phyloP scores from a whole-genome alignment of 2,329 filamentous ascomycete species.

The Ascocoryne sarcoides region DNA sequence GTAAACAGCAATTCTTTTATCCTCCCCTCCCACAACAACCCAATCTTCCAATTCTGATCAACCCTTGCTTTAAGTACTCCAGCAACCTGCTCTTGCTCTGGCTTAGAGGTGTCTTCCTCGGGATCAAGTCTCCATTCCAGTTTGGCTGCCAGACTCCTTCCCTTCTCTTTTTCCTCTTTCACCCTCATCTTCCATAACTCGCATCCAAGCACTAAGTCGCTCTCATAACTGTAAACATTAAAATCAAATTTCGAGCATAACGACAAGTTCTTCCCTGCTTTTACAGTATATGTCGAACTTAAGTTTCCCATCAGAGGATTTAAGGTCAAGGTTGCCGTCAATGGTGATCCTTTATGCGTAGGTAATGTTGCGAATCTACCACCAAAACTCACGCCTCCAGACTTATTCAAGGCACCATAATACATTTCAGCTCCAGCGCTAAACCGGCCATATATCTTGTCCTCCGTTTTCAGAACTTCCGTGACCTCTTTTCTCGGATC shows the following conservation, averaged over 20 bases:
- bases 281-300: constrained; percentile 83
- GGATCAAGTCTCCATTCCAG: constrained; percentile 42
- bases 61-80: constrained; percentile 86
- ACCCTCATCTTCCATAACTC: constrained; percentile 73
- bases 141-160: constrained; percentile 45
- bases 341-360: constrained; percentile 71
- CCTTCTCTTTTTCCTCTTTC: constrained; percentile 21
- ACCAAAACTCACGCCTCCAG: constrained; percentile 82
- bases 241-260: constrained; percentile 91
- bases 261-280: constrained; percentile 72
- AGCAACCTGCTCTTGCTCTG: constrained; percentile 57
- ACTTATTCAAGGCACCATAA: constrained; percentile 91
- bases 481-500: constrained; percentile 19
- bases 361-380: constrained; percentile 83
- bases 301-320: constrained; percentile 94
- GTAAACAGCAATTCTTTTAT: constrained; percentile 91
- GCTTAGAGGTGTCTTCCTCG: constrained; percentile 14
- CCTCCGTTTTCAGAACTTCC: constrained; percentile 30
- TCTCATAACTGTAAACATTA: constrained; percentile 98
- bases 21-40: constrained; percentile 85
- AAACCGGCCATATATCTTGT: constrained; percentile 69
- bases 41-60: constrained; percentile 80
- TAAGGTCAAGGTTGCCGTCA: constrained; percentile 86
- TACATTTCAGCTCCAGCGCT: constrained; percentile 90
- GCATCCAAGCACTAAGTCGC: constrained; percentile 81